Base-by-base conservation (phyloP, 805 yeast species). In the Candida chauliodis region DNA sequence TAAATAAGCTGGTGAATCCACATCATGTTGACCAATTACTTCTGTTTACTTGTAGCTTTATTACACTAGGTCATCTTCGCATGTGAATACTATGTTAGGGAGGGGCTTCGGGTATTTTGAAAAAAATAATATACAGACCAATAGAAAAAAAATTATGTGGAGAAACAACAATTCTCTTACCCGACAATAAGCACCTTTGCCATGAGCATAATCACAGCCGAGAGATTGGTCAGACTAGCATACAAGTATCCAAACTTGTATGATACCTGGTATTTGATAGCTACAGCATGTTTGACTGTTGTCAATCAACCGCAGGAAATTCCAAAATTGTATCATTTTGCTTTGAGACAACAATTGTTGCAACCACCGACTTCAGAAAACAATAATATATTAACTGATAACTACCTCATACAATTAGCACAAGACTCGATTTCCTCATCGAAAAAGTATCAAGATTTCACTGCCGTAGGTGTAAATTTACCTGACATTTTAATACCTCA, bases 231-330 rank as follows among this genome's bases (percentile, higher is more conserved):
- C 0, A 59, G 60, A 38, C 57, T 83, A 21, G 75, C 83, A 1
- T 67, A 67, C 50, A 56, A 69, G 26, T 76, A 77, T 54, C 82
- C 85, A 1, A 58, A 59, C 8, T 68, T 87, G 20, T 61, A 68
- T 29, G 63, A 69, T 45, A 54, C 75, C 16, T 90, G 96, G 96
- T 85, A 81, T 53, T 63, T 79, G 26, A 64, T 88, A 15, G 91
- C 95, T 0, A 84, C 93, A 7, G 84, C 91, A 0, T 77, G 95
- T 8, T 70, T 89, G 34, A 77, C 91, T 2, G 89, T 82, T 5
- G 81, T 91, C 51, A 90, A 90, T 53, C 76, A 74, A 43, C 95
- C 96, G 0, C 77, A 81, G 36, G 96, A 85, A 45, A 76, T 88
- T 21, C 90, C 95, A 2, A 70, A 66, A 39, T 55, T 90, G 3